Percentiles rank a stretch among this genome's conserved stretches.
These are phyloP conservation scores for Colletotrichum cordylinicola DNA, from an alignment of 2,329 filamentous ascomycete species.

Conservation along the genomic window DNA sequence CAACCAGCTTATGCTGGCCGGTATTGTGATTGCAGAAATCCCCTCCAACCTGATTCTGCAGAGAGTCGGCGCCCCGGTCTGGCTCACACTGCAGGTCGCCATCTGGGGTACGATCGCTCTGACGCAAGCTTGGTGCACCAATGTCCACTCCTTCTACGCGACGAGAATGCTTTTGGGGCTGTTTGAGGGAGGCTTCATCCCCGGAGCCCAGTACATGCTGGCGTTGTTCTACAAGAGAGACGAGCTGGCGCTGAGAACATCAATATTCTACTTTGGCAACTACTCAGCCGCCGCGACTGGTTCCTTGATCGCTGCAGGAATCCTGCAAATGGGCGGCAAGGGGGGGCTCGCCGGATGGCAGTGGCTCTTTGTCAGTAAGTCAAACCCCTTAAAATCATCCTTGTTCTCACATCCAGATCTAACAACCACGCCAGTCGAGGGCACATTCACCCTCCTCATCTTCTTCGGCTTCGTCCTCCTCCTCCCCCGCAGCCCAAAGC, in stretches of 20 bases:
- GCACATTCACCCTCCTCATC: neutral
- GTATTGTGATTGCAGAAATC: constrained; percentile 51
- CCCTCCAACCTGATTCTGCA: constrained; percentile 41
- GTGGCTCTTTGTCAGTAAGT: constrained; percentile 21
- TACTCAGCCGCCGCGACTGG: constrained; percentile 33
- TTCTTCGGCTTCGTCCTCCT: constrained; percentile 12
- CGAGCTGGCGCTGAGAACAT: constrained; percentile 35
- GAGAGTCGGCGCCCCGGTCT: constrained; percentile 28
- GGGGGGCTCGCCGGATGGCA: constrained; percentile 19
- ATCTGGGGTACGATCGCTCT: constrained; percentile 34
- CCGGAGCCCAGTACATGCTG: constrained; percentile 35
- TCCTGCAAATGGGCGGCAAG: constrained; percentile 8
- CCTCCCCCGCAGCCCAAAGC: constrained; percentile 6
- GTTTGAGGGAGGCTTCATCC: constrained; percentile 37
- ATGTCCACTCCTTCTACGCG: constrained; percentile 27
- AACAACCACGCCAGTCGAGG: neutral
- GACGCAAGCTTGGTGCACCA: constrained; percentile 32
- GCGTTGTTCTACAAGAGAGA: constrained; percentile 33
- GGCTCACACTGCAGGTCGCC: constrained; percentile 26
- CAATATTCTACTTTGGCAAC: constrained; percentile 49
- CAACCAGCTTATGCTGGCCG: constrained; percentile 54
- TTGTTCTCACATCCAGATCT: neutral
- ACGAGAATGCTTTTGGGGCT: constrained; percentile 33
- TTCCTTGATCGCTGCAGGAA: constrained; percentile 17
- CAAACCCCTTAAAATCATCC: fast-evolving